Evolutionary conservation across 2,329 filamentous ascomycete species (phyloP).

Genomic region (Hymenoscyphus infarciens): DNA sequence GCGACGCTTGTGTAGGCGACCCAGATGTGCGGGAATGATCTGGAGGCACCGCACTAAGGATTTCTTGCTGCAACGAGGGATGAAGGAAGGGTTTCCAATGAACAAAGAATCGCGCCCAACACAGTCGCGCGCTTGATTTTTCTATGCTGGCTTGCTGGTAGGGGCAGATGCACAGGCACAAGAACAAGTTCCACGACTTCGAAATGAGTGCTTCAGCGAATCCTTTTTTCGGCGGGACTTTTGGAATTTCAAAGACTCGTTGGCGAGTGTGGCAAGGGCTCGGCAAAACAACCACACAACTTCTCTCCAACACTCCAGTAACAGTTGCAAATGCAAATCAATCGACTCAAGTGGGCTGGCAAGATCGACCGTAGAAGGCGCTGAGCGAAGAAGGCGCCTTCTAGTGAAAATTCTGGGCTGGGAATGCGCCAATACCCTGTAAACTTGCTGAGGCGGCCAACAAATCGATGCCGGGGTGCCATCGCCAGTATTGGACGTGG

Average conservation of each 20-base stretch:
- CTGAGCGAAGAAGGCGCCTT: conserved; percentile 12
- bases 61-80: conserved; percentile 7
- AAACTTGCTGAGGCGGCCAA: not conserved
- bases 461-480: conserved; percentile 8
- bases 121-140: conserved; percentile 20
- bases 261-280: not conserved
- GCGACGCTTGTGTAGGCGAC: conserved; percentile 22
- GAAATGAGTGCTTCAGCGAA: not conserved
- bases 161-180: conserved; percentile 5
- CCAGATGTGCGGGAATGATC: conserved; percentile 27
- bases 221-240: not conserved
- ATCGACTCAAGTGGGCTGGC: not conserved
- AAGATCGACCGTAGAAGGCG: conserved; percentile 21
- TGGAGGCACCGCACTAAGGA: conserved; percentile 19
- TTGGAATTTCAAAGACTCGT: conserved; percentile 1
- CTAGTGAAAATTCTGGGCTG: conserved; percentile 15
- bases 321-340: not conserved
- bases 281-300: not conserved
- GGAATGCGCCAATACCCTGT: conserved; percentile 17
- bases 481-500: conserved; percentile 4
- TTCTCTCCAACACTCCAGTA: conserved; percentile 4
- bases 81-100: conserved; percentile 6
- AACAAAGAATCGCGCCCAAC: conserved; percentile 15
- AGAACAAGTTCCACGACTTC: not conserved
- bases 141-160: not conserved